Conservation (phyloP, 225 moss, liverwort and hornwort species). For the Physcomitrium patens region DNA sequence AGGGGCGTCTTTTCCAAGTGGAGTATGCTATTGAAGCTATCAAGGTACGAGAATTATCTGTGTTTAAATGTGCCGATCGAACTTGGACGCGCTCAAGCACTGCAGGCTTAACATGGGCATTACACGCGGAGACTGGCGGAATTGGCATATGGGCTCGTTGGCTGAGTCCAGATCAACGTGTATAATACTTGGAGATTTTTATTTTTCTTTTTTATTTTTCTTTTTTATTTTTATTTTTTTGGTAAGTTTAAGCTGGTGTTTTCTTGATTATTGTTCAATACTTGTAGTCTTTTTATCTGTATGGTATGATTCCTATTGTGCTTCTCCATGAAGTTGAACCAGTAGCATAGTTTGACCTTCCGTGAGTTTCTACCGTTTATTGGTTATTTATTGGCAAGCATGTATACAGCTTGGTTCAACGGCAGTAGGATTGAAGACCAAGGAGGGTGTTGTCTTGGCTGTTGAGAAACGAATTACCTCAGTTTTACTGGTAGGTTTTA, state of each 20-base stretch:
- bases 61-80: background rate
- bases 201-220: too few relatives aligned
- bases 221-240: too few relatives aligned
- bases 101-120: background rate
- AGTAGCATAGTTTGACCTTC: background rate
- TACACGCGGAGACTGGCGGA: background rate
- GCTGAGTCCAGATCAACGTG: background rate
- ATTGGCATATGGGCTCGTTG: background rate
- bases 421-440: constrained; percentile 61
- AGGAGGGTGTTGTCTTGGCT: constrained; percentile 44
- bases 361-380: background rate
- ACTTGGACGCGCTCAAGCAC: background rate
- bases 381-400: background rate
- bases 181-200: background rate
- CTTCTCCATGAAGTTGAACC: background rate
- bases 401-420: constrained; percentile 62
- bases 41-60: constrained; percentile 35
- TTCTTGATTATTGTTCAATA: background rate
- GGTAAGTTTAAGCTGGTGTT: constrained; percentile 11
- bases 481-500: constrained; percentile 42
- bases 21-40: constrained; percentile 69
- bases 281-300: background rate
- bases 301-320: background rate
- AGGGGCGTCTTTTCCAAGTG: constrained; percentile 66
- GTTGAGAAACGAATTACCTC: constrained; percentile 63